phyloP scores from a whole-genome alignment of 2,329 filamentous ascomycete species.

The Incumbomyces lentus region DNA sequence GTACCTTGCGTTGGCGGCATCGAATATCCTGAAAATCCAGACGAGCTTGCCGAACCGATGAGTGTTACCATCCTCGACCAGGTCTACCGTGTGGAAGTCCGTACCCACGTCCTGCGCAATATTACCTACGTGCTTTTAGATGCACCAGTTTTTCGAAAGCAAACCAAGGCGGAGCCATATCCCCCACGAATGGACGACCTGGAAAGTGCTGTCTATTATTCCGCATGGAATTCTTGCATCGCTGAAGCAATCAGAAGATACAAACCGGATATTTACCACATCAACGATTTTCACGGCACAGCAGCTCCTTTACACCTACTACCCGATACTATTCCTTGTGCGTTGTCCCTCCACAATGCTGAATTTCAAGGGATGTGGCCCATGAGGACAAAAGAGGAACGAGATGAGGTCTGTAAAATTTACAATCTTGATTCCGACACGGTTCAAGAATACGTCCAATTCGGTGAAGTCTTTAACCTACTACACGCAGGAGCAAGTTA shows the following conservation, averaged over 20 bases:
- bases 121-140: conserved; percentile 51
- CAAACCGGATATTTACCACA: conserved; percentile 42
- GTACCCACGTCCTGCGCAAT: conserved; percentile 46
- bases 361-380: conserved; percentile 53
- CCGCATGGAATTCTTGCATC: conserved; percentile 51
- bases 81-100: conserved; percentile 44
- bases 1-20: conserved; percentile 44
- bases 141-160: conserved; percentile 46
- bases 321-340: conserved; percentile 43
- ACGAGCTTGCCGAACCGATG: conserved; percentile 39
- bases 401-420: conserved; percentile 44
- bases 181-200: conserved; percentile 51
- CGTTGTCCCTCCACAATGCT: conserved; percentile 49
- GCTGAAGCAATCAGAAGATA: conserved; percentile 47
- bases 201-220: conserved; percentile 49
- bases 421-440: conserved; percentile 44
- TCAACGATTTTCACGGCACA: conserved; percentile 47
- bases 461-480: conserved; percentile 50
- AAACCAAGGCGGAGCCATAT: conserved; percentile 47
- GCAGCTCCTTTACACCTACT: conserved; percentile 47
- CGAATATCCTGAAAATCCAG: conserved; percentile 36
- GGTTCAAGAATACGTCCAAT: conserved; percentile 47
- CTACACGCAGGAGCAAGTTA: conserved; percentile 48
- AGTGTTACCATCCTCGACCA: conserved; percentile 44
- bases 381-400: conserved; percentile 43